Conservation (phyloP, 805 yeast genomes). For the Phaffomyces antillensis region DNA sequence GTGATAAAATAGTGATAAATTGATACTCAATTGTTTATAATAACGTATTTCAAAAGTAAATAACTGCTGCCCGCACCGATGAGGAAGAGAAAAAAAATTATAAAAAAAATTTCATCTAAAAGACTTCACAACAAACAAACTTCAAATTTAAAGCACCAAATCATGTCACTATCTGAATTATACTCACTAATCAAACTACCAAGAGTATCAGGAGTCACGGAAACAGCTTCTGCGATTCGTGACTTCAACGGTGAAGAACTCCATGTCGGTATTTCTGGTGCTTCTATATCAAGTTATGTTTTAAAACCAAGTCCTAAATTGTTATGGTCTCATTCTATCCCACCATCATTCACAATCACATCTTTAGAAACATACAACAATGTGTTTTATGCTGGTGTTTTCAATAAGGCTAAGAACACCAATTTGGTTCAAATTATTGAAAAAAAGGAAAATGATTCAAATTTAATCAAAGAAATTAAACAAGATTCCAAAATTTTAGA, state of each 20-base stretch:
- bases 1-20: no score
- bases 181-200: conserved; percentile 21
- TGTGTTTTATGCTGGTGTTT: conserved; percentile 13
- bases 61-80: conserved; percentile 1
- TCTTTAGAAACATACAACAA: conserved; percentile 9
- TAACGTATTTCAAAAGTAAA: no score
- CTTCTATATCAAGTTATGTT: conserved; percentile 28
- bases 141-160: not conserved
- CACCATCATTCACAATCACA: conserved; percentile 36
- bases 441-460: conserved; percentile 18
- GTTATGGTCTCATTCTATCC: conserved; percentile 44
- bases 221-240: conserved; percentile 11
- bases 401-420: conserved; percentile 15
- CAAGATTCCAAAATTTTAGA: conserved; percentile 8
- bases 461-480: conserved; percentile 13
- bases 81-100: not conserved
- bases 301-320: conserved; percentile 46
- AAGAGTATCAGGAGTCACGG: conserved; percentile 15
- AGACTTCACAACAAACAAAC: no score
- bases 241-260: conserved; percentile 14
- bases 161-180: conserved; percentile 19
- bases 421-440: conserved; percentile 14
- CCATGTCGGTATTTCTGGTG: conserved; percentile 23
- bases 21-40: no score
- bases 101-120: not conserved